Percentiles rank a stretch among this genome's conserved stretches.
Conservation (phyloP, 345 rosid species). For the Citrus hindsii region DNA sequence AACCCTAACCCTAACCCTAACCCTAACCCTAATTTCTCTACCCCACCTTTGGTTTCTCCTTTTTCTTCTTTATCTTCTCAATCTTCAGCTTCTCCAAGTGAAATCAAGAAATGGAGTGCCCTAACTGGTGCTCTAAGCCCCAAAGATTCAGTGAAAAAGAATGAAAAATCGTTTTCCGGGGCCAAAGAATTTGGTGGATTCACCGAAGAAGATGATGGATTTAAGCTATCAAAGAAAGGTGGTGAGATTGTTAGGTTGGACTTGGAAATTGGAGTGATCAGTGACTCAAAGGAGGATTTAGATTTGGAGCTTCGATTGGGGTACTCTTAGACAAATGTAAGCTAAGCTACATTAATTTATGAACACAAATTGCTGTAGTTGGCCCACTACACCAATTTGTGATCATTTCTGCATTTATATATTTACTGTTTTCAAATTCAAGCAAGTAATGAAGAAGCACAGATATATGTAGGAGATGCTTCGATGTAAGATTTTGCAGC, state of each 20-base stretch:
- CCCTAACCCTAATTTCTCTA: conserved; percentile 67
- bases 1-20: conserved; percentile 80
- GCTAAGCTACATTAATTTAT: not conserved
- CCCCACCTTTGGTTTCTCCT: conserved; percentile 37
- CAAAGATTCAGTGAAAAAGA: conserved; percentile 12
- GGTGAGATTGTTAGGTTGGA: conserved; percentile 47
- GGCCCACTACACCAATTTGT: not conserved
- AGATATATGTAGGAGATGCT: not conserved
- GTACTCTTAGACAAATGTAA: conserved; percentile 30
- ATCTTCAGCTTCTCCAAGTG: conserved; percentile 30
- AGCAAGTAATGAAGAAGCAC: not conserved
- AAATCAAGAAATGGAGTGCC: conserved; percentile 23
- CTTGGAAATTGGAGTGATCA: conserved; percentile 60
- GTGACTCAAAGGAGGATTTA: conserved; percentile 52
- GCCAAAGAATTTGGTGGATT: conserved; percentile 10
- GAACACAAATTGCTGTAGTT: not conserved
- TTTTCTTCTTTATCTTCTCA: conserved; percentile 41
- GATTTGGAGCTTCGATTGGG: conserved; percentile 98
- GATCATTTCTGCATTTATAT: conserved; percentile 6
- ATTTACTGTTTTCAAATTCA: not conserved
- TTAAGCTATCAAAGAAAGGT: conserved; percentile 34
- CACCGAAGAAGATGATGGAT: conserved; percentile 24
- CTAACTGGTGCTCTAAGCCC: conserved; percentile 28
- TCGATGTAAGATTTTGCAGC: not conserved
- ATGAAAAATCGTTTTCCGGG: conserved; percentile 15